Evolutionary conservation across 208 protist species (phyloP).

Genomic region (Trypanosoma melophagium): DNA sequence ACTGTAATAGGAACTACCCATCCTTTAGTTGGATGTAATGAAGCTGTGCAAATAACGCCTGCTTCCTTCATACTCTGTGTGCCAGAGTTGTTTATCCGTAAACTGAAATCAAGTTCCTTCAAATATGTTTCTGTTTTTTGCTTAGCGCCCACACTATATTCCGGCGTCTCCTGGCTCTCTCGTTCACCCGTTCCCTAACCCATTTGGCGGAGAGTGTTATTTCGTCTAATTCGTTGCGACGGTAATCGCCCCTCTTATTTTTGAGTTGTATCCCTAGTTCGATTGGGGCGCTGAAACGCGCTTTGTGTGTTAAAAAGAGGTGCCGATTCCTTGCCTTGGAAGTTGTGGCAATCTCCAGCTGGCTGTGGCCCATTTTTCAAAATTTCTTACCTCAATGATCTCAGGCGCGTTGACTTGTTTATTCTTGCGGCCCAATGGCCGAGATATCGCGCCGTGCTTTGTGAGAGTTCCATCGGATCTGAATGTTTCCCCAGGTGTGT

Average conservation of each 20-base stretch:
- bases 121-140: neutral
- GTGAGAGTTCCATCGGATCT: constrained; percentile 1
- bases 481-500: constrained; percentile 11
- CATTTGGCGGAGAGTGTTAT: too few species aligned
- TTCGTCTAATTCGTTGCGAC: too few species aligned
- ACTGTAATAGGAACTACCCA: constrained; percentile 9
- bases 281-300: too few species aligned
- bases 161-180: neutral
- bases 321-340: too few species aligned
- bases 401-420: too few species aligned
- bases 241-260: too few species aligned
- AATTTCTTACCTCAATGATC: constrained; percentile 13
- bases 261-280: too few species aligned
- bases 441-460: constrained; percentile 9
- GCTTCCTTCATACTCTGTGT: neutral
- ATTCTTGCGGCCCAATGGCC: too few species aligned
- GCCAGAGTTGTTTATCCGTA: neutral
- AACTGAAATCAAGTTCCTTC: neutral
- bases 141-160: constrained; percentile 10
- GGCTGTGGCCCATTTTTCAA: too few species aligned
- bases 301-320: too few species aligned
- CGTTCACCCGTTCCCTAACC: too few species aligned
- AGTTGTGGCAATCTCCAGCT: too few species aligned
- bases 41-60: constrained; percentile 4
- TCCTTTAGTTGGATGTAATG: neutral